These are phyloP conservation scores for Psidium guajava DNA, from an alignment of 345 rosid species.

Conservation along the genomic window DNA sequence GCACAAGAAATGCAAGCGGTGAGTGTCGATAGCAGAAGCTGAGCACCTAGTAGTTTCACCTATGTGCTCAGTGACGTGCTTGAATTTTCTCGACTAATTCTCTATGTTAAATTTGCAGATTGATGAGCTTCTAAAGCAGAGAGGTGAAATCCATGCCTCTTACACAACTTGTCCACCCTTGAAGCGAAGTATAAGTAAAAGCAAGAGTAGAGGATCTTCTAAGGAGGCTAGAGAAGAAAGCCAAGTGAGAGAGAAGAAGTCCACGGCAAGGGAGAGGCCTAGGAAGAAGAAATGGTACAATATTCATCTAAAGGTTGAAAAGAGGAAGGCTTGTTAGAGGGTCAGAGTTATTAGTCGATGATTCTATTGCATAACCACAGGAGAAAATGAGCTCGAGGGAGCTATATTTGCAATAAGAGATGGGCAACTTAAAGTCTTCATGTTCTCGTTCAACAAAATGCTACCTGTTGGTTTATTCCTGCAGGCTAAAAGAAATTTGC, in stretches of 20 bases:
- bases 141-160: conserved; percentile 72
- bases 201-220: conserved; percentile 39
- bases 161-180: conserved; percentile 55
- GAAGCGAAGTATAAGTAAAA: conserved; percentile 56
- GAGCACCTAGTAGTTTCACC: not conserved
- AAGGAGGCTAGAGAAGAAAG: conserved; percentile 58
- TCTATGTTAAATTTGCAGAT: conserved; percentile 36
- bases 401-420: not conserved
- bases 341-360: conserved; percentile 1
- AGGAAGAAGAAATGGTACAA: conserved; percentile 92
- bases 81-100: not conserved
- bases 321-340: conserved; percentile 80
- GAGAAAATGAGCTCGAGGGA: not conserved
- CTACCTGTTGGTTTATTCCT: not conserved
- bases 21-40: conserved; percentile 12
- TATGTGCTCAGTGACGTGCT: too few species aligned
- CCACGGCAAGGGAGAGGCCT: conserved; percentile 34
- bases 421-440: not conserved
- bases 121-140: conserved; percentile 75
- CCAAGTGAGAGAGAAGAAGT: conserved; percentile 48
- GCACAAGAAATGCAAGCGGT: conserved; percentile 93
- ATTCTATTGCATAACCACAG: not conserved
- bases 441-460: not conserved
- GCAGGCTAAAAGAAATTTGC: not conserved
- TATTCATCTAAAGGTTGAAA: conserved; percentile 69